phyloP scores from a whole-genome alignment of 2,329 filamentous ascomycete species.

The Orbilia blumenaviensis region DNA sequence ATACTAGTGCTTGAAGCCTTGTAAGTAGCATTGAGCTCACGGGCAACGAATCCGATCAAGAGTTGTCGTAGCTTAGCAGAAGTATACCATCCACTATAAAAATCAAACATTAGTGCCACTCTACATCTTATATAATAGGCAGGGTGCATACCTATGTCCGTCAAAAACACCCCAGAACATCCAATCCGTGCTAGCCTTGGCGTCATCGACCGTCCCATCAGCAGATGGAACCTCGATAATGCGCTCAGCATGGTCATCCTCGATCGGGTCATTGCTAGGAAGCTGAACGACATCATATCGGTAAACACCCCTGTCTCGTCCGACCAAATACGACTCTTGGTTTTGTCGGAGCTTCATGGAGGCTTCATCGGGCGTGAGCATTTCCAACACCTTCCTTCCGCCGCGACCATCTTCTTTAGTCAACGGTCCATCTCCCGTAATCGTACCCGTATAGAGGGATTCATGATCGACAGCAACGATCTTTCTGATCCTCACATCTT shows the following conservation, averaged over 20 bases:
- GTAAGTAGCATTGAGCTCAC: slow-evolving; percentile 92
- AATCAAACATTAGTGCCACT: slow-evolving; percentile 50
- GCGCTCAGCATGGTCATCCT: slow-evolving; percentile 98
- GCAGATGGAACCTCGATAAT: slow-evolving; percentile 85
- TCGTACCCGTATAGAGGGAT: slow-evolving; percentile 85
- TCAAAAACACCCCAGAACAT: slow-evolving; percentile 99
- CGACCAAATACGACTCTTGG: slow-evolving; percentile 91
- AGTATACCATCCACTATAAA: slow-evolving; percentile 89
- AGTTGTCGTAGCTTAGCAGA: slow-evolving; percentile 94
- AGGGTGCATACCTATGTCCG: slow-evolving; percentile 78
- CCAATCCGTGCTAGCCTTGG: slow-evolving; percentile 78
- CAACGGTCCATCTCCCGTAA: slow-evolving; percentile 84
- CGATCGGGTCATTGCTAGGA: slow-evolving; percentile 95
- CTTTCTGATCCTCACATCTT: slow-evolving; percentile 63
- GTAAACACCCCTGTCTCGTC: slow-evolving; percentile 87
- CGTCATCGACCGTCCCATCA: slow-evolving; percentile 67
- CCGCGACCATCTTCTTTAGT: slow-evolving; percentile 82
- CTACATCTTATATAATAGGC: neutral
- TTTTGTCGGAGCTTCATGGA: slow-evolving; percentile 86
- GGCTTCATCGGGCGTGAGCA: slow-evolving; percentile 94
- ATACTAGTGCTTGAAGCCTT: slow-evolving; percentile 73
- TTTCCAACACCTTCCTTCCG: slow-evolving; percentile 81
- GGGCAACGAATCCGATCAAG: slow-evolving; percentile 88
- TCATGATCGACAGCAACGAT: slow-evolving; percentile 90
- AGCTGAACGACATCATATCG: slow-evolving; percentile 95